phyloP scores from a whole-genome alignment of 2,329 filamentous ascomycete genomes.

The Sporothrix curviconia region DNA sequence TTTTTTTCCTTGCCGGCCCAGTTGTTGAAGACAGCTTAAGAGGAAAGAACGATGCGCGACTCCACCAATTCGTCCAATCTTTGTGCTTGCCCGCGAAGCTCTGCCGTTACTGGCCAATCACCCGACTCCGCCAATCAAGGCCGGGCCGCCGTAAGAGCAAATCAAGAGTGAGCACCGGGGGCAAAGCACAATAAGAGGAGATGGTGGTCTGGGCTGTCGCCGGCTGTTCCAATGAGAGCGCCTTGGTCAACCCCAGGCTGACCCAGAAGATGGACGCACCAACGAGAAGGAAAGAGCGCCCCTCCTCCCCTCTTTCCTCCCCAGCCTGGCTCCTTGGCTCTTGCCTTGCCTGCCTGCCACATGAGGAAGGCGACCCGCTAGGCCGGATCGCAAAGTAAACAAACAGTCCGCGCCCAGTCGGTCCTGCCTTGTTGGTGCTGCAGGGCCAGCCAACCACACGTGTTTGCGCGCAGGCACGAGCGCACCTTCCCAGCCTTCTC shows the following conservation, averaged over 20 bases:
- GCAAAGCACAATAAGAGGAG: not conserved
- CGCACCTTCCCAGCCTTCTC: too few relatives aligned
- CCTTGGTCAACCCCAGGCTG: not conserved
- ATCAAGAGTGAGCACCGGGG: conserved; percentile 14
- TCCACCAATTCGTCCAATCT: conserved; percentile 26
- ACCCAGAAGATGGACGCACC: conserved; percentile 5
- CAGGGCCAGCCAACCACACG: too few relatives aligned
- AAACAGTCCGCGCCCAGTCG: conserved; percentile 7
- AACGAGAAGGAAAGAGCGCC: not conserved
- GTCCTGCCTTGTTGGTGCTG: not conserved
- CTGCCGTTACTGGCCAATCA: conserved; percentile 24
- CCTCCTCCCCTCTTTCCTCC: too few relatives aligned
- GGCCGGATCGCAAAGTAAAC: conserved; percentile 20
- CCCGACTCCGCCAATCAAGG: conserved; percentile 25
- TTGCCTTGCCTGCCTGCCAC: not conserved
- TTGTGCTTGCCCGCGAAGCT: conserved; percentile 11
- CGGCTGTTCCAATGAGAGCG: too few relatives aligned
- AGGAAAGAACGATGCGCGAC: conserved; percentile 17
- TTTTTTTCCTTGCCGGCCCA: not conserved
- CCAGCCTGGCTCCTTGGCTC: not conserved
- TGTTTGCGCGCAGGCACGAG: too few relatives aligned
- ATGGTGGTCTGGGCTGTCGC: not conserved
- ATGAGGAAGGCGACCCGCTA: conserved; percentile 6
- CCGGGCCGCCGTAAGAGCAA: conserved; percentile 11
- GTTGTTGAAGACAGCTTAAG: conserved; percentile 2